Evolutionary conservation across 768 basidiomycete genomes (phyloP).

Genomic region (Jaapia argillacea): DNA sequence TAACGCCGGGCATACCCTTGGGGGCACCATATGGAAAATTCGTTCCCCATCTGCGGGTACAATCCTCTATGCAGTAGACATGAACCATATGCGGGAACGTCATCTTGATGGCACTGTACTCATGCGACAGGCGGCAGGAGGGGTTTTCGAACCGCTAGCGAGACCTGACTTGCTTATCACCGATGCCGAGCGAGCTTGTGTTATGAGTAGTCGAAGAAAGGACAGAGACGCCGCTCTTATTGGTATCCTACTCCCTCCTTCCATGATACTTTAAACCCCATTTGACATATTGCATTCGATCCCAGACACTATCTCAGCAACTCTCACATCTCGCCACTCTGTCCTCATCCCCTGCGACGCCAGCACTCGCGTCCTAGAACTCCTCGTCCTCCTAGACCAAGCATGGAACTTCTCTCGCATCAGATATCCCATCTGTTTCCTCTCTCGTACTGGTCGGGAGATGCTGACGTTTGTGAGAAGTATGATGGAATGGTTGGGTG

Average conservation of each 20-base stretch:
- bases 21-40: constrained; percentile 97
- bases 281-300: constrained; percentile 3
- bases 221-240: constrained; percentile 87
- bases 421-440: constrained; percentile 85
- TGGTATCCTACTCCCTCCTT: too few relatives aligned
- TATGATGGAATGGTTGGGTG: constrained; percentile 99
- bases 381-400: constrained; percentile 93
- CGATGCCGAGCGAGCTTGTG: constrained; percentile 76
- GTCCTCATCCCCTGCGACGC: constrained; percentile 89
- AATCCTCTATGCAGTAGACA: constrained; percentile 86
- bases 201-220: constrained; percentile 79
- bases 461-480: constrained; percentile 90
- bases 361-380: constrained; percentile 88
- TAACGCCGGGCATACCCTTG: constrained; percentile 89
- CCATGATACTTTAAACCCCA: constrained; percentile 1
- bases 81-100: constrained; percentile 94
- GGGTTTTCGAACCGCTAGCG: constrained; percentile 77
- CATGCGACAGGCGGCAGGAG: constrained; percentile 61
- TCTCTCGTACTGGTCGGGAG: constrained; percentile 84
- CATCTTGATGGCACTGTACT: constrained; percentile 93
- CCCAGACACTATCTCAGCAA: constrained; percentile 81
- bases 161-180: constrained; percentile 92
- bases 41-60: constrained; percentile 97
- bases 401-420: constrained; percentile 90
- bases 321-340: constrained; percentile 71